A percentile compares a stretch with the other conserved stretches of the same genome.
These are phyloP conservation scores for Prunus mume DNA, from an alignment of 306 rosid species.

Conservation along the genomic window DNA sequence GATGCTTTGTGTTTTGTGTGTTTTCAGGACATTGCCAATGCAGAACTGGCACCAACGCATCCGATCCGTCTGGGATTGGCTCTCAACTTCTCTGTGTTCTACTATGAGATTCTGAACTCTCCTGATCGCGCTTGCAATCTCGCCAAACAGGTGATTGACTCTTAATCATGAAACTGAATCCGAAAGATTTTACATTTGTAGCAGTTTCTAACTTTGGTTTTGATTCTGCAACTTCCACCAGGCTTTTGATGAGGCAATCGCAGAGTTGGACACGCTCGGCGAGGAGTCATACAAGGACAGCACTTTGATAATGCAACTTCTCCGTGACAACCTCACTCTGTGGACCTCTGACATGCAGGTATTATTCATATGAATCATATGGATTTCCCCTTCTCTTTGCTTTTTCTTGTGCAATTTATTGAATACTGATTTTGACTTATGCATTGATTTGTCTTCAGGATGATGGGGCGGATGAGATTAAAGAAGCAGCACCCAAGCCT, in stretches of 20 bases:
- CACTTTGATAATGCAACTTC: constrained; percentile 99
- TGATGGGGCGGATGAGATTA: constrained; percentile 94
- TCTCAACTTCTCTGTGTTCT: constrained; percentile 89
- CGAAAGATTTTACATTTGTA: background rate
- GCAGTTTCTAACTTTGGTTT: background rate
- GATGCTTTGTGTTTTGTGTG: background rate
- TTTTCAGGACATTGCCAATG: constrained; percentile 80
- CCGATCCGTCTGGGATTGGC: constrained; percentile 99
- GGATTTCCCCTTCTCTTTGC: background rate
- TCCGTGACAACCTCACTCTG: constrained; percentile 97
- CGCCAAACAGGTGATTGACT: constrained; percentile 76
- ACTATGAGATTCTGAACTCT: constrained; percentile 95
- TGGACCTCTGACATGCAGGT: constrained; percentile 99
- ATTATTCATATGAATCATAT: background rate
- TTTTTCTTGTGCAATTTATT: background rate
- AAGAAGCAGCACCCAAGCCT: constrained; percentile 71
- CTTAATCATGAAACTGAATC: background rate
- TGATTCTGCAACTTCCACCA: constrained; percentile 8
- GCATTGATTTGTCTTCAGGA: constrained; percentile 47
- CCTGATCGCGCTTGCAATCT: constrained; percentile 99
- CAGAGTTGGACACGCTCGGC: constrained; percentile 94
- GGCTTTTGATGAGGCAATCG: constrained; percentile 99
- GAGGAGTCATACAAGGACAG: constrained; percentile 99
- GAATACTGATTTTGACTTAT: background rate
- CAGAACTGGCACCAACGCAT: constrained; percentile 91